Conservation (phyloP, 176 grass and related monocot species). For the Triticum monococcum region DNA sequence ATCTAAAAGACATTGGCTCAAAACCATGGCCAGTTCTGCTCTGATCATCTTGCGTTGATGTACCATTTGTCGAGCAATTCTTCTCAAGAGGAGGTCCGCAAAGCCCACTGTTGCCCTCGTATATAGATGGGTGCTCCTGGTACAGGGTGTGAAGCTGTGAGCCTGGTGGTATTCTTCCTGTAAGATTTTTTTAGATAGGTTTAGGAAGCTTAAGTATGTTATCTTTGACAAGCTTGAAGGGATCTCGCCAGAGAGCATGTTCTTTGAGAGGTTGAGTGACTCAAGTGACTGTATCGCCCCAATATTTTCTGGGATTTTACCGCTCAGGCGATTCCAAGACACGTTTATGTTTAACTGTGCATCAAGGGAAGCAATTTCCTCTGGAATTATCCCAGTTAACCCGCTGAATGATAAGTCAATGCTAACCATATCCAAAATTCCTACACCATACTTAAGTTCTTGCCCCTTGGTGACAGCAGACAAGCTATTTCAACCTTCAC, state of each 20-base stretch:
- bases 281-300: conserved; percentile 33
- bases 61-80: not conserved
- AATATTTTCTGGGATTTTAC: conserved; percentile 15
- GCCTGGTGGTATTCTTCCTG: conserved; percentile 10
- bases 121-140: conserved; percentile 6
- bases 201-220: conserved; percentile 9
- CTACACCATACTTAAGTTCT: not conserved
- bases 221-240: not conserved
- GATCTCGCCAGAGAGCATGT: conserved; percentile 33
- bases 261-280: conserved; percentile 45
- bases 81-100: conserved; percentile 33
- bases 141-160: conserved; percentile 42
- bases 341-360: conserved; percentile 11
- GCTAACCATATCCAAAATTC: not conserved
- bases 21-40: not conserved
- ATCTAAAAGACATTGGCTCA: too few species aligned
- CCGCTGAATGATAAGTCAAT: conserved; percentile 33
- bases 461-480: conserved; percentile 28
- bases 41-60: not conserved
- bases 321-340: not conserved
- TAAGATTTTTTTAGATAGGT: conserved; percentile 35
- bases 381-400: not conserved
- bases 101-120: conserved; percentile 18
- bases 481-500: not conserved
- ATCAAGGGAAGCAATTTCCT: conserved; percentile 15